Evolutionary conservation across 257 asterid species (phyloP).

Genomic region (Linaria vulgaris): DNA sequence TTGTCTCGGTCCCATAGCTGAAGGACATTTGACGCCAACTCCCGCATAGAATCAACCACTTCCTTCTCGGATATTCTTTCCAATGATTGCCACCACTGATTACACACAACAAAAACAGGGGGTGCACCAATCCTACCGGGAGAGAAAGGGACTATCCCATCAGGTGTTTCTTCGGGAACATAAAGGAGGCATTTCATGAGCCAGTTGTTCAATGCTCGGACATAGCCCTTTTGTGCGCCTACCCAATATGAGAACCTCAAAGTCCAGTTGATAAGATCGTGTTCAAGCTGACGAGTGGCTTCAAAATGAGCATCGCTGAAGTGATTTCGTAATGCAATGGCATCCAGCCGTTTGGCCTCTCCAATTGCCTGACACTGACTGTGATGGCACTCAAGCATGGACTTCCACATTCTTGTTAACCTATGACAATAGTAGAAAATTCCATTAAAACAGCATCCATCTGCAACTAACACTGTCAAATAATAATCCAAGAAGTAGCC

Average conservation of each 20-base stretch:
- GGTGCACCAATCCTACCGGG: slow-evolving; percentile 97
- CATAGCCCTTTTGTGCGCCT: slow-evolving; percentile 70
- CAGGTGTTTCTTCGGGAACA: slow-evolving; percentile 91
- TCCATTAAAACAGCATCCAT: no score
- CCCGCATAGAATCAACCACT: slow-evolving; percentile 74
- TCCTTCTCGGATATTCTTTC: slow-evolving; percentile 80
- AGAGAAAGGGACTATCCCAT: slow-evolving; percentile 84
- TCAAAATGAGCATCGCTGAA: slow-evolving; percentile 73
- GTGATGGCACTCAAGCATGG: slow-evolving; percentile 89
- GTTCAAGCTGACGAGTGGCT: slow-evolving; percentile 82
- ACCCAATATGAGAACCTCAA: slow-evolving; percentile 79
- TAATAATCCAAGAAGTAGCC: no score
- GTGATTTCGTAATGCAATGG: slow-evolving; percentile 66
- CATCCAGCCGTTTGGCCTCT: slow-evolving; percentile 76
- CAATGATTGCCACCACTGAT: slow-evolving; percentile 85
- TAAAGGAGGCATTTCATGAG: slow-evolving; percentile 88
- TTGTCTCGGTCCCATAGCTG: slow-evolving; percentile 82
- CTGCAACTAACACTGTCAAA: no score
- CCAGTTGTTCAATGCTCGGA: slow-evolving; percentile 76
- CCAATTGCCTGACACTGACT: slow-evolving; percentile 79
- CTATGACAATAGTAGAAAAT: slow-evolving; percentile 30
- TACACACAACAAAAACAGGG: slow-evolving; percentile 69
- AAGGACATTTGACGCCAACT: slow-evolving; percentile 63
- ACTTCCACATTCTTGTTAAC: slow-evolving; percentile 87
- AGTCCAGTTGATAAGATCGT: slow-evolving; percentile 78